Percentiles rank a stretch among this genome's conserved stretches.
phyloP scores from a whole-genome alignment of 164 flowering plant genomes.

The Warburgia ugandensis region DNA sequence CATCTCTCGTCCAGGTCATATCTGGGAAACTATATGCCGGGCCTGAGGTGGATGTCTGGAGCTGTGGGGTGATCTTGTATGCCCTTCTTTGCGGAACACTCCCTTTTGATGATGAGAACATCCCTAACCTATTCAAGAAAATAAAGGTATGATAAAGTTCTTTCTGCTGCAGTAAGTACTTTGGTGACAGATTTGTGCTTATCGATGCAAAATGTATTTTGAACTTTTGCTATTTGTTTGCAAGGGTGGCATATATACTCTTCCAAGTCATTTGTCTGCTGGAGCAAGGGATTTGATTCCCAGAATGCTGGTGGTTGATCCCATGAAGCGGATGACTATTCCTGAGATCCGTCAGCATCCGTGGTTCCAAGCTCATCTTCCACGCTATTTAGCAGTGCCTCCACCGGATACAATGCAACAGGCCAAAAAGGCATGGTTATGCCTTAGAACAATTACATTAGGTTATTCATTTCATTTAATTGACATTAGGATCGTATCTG shows the following conservation, averaged over 20 bases:
- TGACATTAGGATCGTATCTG: background rate
- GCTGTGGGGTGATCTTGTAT: slow-evolving; percentile 45
- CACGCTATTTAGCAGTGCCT: slow-evolving; percentile 36
- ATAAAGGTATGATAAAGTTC: slow-evolving; percentile 24
- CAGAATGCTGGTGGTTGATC: slow-evolving; percentile 40
- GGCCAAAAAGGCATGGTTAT: slow-evolving; percentile 26
- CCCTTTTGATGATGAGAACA: slow-evolving; percentile 44
- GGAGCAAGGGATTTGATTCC: slow-evolving; percentile 42
- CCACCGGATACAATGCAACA: slow-evolving; percentile 34
- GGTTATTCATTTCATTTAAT: too few species aligned
- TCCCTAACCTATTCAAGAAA: slow-evolving; percentile 35
- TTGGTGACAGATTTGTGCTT: background rate
- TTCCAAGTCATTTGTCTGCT: slow-evolving; percentile 39
- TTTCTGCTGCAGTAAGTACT: background rate
- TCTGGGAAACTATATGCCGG: slow-evolving; percentile 36
- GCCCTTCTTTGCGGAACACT: slow-evolving; percentile 44
- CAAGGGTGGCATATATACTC: slow-evolving; percentile 37
- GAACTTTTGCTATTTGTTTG: slow-evolving; percentile 2
- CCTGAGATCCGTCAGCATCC: slow-evolving; percentile 35
- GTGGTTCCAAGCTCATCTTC: slow-evolving; percentile 41
- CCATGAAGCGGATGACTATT: slow-evolving; percentile 35
- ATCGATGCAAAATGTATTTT: background rate
- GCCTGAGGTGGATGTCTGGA: slow-evolving; percentile 41
- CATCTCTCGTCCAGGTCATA: slow-evolving; percentile 22
- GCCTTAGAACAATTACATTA: background rate